Evolutionary conservation across 2,329 filamentous ascomycete species (phyloP).

Genomic region (Beauveria bassiana): DNA sequence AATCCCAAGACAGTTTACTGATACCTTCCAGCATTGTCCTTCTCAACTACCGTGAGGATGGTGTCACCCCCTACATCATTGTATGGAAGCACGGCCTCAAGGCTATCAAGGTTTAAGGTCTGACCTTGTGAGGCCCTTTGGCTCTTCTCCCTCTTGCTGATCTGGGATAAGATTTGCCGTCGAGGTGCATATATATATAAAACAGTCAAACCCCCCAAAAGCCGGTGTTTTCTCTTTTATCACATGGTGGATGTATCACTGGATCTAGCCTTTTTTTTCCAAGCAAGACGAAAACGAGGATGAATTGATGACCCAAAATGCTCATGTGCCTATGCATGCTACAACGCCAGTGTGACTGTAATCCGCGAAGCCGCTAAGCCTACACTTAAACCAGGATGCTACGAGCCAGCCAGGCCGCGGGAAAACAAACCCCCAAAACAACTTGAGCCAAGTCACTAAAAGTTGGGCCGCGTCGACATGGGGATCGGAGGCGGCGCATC

Average conservation of each 20-base stretch:
- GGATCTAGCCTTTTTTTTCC: constrained; percentile 1
- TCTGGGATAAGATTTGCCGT: neutral
- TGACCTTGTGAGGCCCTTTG: constrained; percentile 1
- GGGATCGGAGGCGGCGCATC: constrained; percentile 45
- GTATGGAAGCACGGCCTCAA: constrained; percentile 93
- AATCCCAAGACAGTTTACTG: constrained; percentile 10
- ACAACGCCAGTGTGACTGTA: neutral
- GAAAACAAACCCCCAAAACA: too few species aligned
- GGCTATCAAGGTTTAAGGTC: constrained; percentile 80
- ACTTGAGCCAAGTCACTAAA: constrained; percentile 20
- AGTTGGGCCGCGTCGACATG: constrained; percentile 41
- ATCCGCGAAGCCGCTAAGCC: neutral
- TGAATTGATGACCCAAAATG: constrained; percentile 8
- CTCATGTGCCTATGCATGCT: neutral
- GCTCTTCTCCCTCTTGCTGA: neutral
- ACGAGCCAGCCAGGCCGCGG: neutral
- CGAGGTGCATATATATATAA: neutral
- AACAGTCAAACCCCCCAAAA: neutral
- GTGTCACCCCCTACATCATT: constrained; percentile 78
- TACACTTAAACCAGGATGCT: neutral
- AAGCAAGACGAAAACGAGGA: neutral
- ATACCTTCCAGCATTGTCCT: constrained; percentile 62
- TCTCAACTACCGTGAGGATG: constrained; percentile 97
- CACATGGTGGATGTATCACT: constrained; percentile 2
- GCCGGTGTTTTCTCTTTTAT: neutral